Base-by-base conservation (phyloP, 1,139 yeast species). In the Nadsonia starkeyi-henricii region DNA sequence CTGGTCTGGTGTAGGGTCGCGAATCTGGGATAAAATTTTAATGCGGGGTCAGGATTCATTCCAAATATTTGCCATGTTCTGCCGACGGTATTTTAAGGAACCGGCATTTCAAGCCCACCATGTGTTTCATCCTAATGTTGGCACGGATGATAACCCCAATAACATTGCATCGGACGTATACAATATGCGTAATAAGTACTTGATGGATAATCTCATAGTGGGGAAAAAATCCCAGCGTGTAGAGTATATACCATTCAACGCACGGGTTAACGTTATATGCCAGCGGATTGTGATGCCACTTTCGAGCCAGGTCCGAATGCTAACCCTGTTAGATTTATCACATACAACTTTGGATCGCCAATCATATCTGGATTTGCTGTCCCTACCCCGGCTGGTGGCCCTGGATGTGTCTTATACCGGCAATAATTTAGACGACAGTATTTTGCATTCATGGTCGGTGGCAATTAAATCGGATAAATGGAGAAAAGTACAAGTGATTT, bases 21-120 rank as follows among this genome's bases (percentile, higher is more conserved):
- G 45, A 13, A 60, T 60, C 7, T 60, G 63, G 64, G 47, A 48
- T 30, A 42, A 46, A 43, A 45, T 59, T 19, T 53, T 59, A 20
- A 42, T 28, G n/a, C 42, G 45, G 9, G 61, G 61, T 15, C 47
- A 46, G 13, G 64, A 60, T 45, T 54, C 59, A n/a, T 60, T 54
- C 47, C 47, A 46, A 23, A 43, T 58, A 43, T 60, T 58, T 45
- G 50, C 50, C 17, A 47, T 54, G 28, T 60, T 60, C 49, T 53
- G 55, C 5, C 44, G 46, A 20, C 47, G 20, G 18, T 60, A 59
- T 47, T 55, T 57, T 18, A 18, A 42, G 2, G 53, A 55, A 13
- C 45, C 42, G 26, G 52, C 48, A 23, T 58, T 58, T 45, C 49
- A 51, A 21, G 56, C 59, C 42, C 59, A 56, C 48, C 50, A 53